Percentiles rank a stretch among this genome's conserved stretches.
Conservation (phyloP, 208 protist genomes). For the Crithidia fasciculata region DNA sequence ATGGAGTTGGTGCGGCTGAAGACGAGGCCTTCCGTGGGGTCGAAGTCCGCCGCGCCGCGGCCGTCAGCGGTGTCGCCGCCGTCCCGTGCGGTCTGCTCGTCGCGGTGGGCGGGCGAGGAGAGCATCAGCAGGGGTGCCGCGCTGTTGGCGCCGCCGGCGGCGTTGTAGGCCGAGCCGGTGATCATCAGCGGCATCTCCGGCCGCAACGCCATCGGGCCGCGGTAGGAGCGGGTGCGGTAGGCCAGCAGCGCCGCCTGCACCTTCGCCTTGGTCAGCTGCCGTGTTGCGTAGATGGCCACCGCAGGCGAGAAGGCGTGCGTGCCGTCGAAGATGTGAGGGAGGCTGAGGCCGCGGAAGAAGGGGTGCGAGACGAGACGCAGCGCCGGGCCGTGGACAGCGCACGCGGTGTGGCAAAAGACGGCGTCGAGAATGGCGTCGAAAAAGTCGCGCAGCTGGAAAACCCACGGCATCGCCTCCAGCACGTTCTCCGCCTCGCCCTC, state of each 20-base stretch:
- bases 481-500: constrained; percentile 38
- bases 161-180: constrained; percentile 49
- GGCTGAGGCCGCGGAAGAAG: constrained; percentile 57
- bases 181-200: constrained; percentile 57
- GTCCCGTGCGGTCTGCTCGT: constrained; percentile 30
- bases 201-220: constrained; percentile 27
- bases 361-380: constrained; percentile 64
- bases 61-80: neutral
- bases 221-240: constrained; percentile 54
- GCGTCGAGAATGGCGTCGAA: constrained; percentile 68
- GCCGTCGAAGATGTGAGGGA: constrained; percentile 73
- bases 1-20: constrained; percentile 33
- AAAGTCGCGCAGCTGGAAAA: constrained; percentile 68
- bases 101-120: constrained; percentile 29
- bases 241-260: constrained; percentile 44
- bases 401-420: constrained; percentile 40
- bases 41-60: neutral
- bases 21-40: constrained; percentile 32
- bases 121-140: constrained; percentile 45
- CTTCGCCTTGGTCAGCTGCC: constrained; percentile 56
- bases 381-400: constrained; percentile 49
- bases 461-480: constrained; percentile 58
- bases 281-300: constrained; percentile 40
- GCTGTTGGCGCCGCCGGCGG: constrained; percentile 20
- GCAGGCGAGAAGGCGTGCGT: constrained; percentile 46